These are phyloP conservation scores for Fragaria vesca DNA, from an alignment of 306 rosid genomes.

Conservation along the genomic window DNA sequence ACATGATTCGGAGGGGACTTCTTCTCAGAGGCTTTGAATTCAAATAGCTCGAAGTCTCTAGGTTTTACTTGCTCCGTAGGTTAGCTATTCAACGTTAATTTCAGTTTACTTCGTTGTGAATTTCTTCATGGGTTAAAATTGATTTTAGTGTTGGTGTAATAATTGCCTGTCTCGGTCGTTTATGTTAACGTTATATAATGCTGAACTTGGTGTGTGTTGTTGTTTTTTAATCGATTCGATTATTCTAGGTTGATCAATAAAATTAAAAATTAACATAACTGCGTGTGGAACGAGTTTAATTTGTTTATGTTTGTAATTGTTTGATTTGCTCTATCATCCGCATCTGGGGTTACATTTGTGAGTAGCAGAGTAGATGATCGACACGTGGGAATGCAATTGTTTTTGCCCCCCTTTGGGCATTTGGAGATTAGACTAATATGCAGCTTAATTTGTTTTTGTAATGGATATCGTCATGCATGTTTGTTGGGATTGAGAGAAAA, in stretches of 20 bases:
- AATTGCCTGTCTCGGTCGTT: too few species aligned
- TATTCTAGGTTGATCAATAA: too few species aligned
- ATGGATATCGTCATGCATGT: background rate
- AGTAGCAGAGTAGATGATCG: background rate
- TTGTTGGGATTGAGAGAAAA: background rate
- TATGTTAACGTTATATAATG: background rate
- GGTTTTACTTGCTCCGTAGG: background rate
- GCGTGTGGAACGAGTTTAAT: too few species aligned
- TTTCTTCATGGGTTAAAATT: background rate
- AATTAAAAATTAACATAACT: too few species aligned
- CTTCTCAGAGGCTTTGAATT: too few species aligned
- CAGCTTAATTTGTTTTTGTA: background rate
- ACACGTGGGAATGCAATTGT: background rate
- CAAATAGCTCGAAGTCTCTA: background rate
- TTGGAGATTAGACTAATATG: background rate
- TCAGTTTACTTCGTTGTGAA: background rate
- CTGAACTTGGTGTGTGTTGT: background rate
- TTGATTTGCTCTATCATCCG: background rate
- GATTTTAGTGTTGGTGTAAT: too few species aligned
- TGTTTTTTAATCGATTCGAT: background rate
- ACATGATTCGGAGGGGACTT: too few species aligned
- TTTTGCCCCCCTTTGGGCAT: background rate
- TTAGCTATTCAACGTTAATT: background rate
- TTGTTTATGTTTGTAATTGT: background rate
- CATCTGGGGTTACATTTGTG: background rate